These are phyloP conservation scores for Leccinum pachyderme DNA, from an alignment of 1,284 basidiomycete species.

Conservation along the genomic window DNA sequence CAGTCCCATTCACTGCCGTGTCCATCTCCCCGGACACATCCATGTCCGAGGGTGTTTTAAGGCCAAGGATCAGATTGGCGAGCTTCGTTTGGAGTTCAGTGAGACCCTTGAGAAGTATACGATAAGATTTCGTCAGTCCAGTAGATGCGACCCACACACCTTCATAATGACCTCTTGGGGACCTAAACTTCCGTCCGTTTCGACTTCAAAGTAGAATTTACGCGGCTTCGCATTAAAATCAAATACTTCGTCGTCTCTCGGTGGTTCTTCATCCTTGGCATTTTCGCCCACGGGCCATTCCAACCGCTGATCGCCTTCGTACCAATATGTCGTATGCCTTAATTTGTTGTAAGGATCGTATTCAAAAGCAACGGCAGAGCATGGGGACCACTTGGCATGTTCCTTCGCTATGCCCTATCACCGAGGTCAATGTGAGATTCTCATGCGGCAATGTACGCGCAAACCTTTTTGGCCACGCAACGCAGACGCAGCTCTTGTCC, in stretches of 20 bases:
- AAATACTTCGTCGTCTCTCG: slow-evolving; percentile 77
- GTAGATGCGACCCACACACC: slow-evolving; percentile 39
- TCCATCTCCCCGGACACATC: slow-evolving; percentile 42
- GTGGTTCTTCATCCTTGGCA: slow-evolving; percentile 78
- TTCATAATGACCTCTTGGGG: slow-evolving; percentile 89
- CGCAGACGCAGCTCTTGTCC: slow-evolving; percentile 88
- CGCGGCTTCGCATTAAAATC: slow-evolving; percentile 85
- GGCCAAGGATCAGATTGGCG: slow-evolving; percentile 73
- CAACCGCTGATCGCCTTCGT: slow-evolving; percentile 71
- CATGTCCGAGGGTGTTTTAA: slow-evolving; percentile 63
- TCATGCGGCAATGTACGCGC: slow-evolving; percentile 3
- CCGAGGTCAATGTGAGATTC: neutral
- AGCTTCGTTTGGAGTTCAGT: slow-evolving; percentile 81
- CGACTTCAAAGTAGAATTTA: slow-evolving; percentile 90
- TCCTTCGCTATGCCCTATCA: slow-evolving; percentile 93
- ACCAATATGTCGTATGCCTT: slow-evolving; percentile 96
- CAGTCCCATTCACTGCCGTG: slow-evolving; percentile 33
- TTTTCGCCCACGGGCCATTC: slow-evolving; percentile 88
- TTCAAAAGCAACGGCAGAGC: slow-evolving; percentile 93
- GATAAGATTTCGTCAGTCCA: neutral
- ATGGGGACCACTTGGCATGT: slow-evolving; percentile 99
- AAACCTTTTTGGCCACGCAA: slow-evolving; percentile 92
- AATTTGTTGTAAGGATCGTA: slow-evolving; percentile 99
- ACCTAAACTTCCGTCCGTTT: slow-evolving; percentile 85
- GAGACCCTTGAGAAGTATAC: slow-evolving; percentile 55